phyloP scores from a whole-genome alignment of 2,329 filamentous ascomycete species.

The Botrytis elliptica region DNA sequence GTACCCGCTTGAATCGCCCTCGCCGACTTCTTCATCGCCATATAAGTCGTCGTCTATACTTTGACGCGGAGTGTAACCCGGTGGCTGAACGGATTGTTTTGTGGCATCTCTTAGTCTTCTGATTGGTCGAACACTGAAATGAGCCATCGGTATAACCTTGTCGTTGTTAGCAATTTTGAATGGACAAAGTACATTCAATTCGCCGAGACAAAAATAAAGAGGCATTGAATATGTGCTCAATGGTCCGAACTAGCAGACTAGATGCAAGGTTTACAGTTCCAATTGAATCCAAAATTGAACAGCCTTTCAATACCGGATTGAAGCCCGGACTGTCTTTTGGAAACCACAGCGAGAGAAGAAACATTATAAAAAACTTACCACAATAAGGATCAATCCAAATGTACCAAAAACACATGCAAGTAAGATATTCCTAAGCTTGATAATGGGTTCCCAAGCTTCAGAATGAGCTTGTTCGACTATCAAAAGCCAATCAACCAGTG shows the following conservation, averaged over 20 bases:
- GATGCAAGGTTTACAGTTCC: background rate
- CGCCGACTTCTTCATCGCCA: constrained; percentile 26
- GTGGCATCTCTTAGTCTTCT: constrained; percentile 37
- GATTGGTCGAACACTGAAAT: constrained; percentile 75
- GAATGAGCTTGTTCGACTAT: constrained; percentile 71
- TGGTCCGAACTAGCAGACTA: background rate
- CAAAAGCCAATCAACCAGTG: constrained; percentile 77
- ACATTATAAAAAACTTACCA: constrained; percentile 40
- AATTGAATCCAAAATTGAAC: background rate
- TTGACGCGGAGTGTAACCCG: constrained; percentile 37
- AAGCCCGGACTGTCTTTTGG: background rate
- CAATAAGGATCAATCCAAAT: constrained; percentile 66
- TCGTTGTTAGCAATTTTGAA: background rate
- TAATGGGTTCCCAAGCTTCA: constrained; percentile 76
- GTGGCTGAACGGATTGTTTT: constrained; percentile 37
- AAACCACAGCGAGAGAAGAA: background rate
- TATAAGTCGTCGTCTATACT: constrained; percentile 31
- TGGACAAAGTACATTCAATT: background rate
- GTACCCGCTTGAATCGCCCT: constrained; percentile 31
- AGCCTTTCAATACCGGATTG: background rate
- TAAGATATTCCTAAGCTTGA: constrained; percentile 73
- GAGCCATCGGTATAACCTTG: constrained; percentile 70
- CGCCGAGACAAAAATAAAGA: background rate
- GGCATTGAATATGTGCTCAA: background rate
- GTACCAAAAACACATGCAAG: constrained; percentile 84